A percentile compares a stretch with the other conserved stretches of the same genome.
phyloP scores from a whole-genome alignment of 768 basidiomycete species.

The Pleurotus tuber-regium region DNA sequence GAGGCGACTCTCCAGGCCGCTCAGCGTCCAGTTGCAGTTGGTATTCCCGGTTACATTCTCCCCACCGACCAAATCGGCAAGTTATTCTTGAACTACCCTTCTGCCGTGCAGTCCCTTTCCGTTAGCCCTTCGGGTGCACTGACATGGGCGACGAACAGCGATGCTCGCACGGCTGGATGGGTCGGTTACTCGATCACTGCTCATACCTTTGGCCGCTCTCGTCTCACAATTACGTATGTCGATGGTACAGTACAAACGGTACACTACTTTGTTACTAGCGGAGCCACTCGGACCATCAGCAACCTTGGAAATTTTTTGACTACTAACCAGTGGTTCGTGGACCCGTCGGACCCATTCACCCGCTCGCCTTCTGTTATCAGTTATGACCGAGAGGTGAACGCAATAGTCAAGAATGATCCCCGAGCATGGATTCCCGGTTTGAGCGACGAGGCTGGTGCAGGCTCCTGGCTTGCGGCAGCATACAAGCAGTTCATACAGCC shows the following conservation, averaged over 20 bases:
- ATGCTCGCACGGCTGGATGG: constrained; percentile 40
- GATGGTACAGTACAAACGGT: constrained; percentile 53
- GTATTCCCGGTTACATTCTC: constrained; percentile 53
- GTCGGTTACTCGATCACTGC: constrained; percentile 46
- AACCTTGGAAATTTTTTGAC: constrained; percentile 54
- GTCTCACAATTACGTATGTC: constrained; percentile 45
- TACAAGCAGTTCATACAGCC: constrained; percentile 59
- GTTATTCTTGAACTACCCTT: constrained; percentile 46
- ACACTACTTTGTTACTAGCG: constrained; percentile 49
- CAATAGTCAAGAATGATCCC: constrained; percentile 46
- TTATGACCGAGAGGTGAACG: constrained; percentile 51
- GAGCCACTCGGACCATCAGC: constrained; percentile 40
- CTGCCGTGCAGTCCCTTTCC: constrained; percentile 37
- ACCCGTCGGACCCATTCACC: constrained; percentile 47
- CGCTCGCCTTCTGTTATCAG: constrained; percentile 53
- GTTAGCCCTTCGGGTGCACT: constrained; percentile 47
- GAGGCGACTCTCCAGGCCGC: constrained; percentile 41
- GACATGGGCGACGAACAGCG: constrained; percentile 41
- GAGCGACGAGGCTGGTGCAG: constrained; percentile 60
- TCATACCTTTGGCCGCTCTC: constrained; percentile 45
- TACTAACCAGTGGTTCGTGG: constrained; percentile 52
- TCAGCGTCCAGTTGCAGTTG: constrained; percentile 45
- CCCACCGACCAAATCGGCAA: constrained; percentile 47
- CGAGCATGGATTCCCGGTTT: constrained; percentile 60
- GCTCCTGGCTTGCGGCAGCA: constrained; percentile 53